Base-by-base conservation (phyloP, 768 basidiomycete species). In the Boletus sp. region DNA sequence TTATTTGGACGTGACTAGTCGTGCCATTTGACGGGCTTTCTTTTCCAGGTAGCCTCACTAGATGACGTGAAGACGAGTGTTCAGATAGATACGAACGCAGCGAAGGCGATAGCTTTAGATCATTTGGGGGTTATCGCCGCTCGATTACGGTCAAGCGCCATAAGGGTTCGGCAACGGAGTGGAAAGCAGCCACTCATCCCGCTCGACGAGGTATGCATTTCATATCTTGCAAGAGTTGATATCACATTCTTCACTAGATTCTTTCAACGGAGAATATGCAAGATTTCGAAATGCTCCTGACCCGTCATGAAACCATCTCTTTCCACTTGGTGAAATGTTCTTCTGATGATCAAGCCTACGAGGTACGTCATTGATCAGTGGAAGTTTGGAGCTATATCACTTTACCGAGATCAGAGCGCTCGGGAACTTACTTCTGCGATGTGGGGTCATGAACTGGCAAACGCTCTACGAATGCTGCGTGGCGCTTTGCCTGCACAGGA, bases 111-210 rank as follows among this genome's bases (percentile, higher is more conserved):
- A 60, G 92, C 94, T 0, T 77, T 98, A 36, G 97, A 99, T 67
- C 92, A 98, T 72, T 77, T 99, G 0, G 97, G 97, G 10, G 80
- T 87, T n/a, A 92, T 99, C 51, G 94, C 90, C 24, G 90, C 94
- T 5, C 83, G 85, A 41, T 80, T 98, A 41, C 82, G 90, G 33
- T 74, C 81, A 0, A 86, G 82, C 37, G 73, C 76, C 50, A 71
- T 86, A 45, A 78, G 66, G 62, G 70, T 67, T 48, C 59, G 65
- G 18, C 60, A 68, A 57, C 58, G 61, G n/a, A 40, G 78, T 73
- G 68, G 57, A 52, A 78, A 71, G 53, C 69, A 57, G 53, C 68
- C 9, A 59, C 46, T 90, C 59, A 78, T 78, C 56, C 77, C 90
- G 3, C 65, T 95, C 30, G 91, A 92, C 36, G 91, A 94, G 76